phyloP scores from a whole-genome alignment of 768 basidiomycete genomes.

The Pleurotus salmoneostramineus region DNA sequence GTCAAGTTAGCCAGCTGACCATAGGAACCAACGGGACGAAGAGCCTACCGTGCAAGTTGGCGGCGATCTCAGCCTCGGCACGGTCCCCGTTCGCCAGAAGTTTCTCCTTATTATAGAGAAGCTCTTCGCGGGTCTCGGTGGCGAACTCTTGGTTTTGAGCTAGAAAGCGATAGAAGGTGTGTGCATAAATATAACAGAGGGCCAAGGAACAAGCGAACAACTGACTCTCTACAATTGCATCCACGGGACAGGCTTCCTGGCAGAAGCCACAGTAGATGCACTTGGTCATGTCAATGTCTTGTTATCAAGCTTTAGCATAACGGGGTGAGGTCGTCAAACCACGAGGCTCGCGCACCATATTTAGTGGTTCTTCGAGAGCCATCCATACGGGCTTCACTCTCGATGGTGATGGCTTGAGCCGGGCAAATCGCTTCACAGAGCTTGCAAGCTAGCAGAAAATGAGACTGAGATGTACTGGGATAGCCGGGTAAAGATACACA shows the following conservation, averaged over 20 bases:
- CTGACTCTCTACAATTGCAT: conserved; percentile 98
- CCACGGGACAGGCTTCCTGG: conserved; percentile 98
- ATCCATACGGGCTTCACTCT: conserved; percentile 93
- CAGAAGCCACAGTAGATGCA: conserved; percentile 99
- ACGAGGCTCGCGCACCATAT: conserved; percentile 62
- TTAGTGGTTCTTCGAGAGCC: conserved; percentile 96
- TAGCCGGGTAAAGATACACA: conserved; percentile 32
- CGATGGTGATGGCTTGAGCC: conserved; percentile 98
- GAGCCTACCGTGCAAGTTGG: conserved; percentile 75
- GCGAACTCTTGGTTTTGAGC: conserved; percentile 98
- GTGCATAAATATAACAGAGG: background rate
- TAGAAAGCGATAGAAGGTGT: conserved; percentile 26
- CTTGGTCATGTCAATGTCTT: conserved; percentile 99
- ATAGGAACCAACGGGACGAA: conserved; percentile 5
- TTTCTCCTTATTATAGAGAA: conserved; percentile 99
- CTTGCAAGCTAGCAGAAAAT: conserved; percentile 74
- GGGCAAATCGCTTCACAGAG: conserved; percentile 99
- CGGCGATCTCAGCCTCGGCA: conserved; percentile 96
- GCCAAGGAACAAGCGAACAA: conserved; percentile 12
- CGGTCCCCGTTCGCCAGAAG: conserved; percentile 93
- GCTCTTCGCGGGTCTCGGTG: conserved; percentile 96
- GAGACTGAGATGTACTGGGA: conserved; percentile 7
- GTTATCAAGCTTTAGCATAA: conserved; percentile 8
- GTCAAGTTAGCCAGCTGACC: conserved; percentile 17
- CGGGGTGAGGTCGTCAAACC: conserved; percentile 5